A percentile compares a stretch with the other conserved stretches of the same genome.
These are phyloP conservation scores for Mallotus nudiflorus DNA, from an alignment of 345 rosid species.

Conservation along the genomic window DNA sequence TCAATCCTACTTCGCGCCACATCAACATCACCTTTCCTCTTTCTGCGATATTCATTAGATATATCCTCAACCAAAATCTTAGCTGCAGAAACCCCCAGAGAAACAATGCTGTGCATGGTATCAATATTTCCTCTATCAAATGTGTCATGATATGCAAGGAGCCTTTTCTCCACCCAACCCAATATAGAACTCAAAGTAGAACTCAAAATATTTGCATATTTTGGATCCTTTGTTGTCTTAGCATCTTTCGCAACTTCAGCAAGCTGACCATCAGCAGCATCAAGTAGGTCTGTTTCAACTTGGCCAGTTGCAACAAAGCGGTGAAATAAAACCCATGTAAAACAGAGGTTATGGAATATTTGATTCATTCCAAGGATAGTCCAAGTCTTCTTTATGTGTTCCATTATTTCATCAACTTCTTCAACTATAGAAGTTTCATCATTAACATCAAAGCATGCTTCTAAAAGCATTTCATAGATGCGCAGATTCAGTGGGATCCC, in stretches of 20 bases:
- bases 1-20: slow-evolving; percentile 82
- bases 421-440: slow-evolving; percentile 72
- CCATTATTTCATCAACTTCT: slow-evolving; percentile 95
- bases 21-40: slow-evolving; percentile 81
- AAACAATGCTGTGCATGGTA: slow-evolving; percentile 83
- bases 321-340: slow-evolving; percentile 88
- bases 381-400: slow-evolving; percentile 97
- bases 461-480: slow-evolving; percentile 81
- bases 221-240: slow-evolving; percentile 82
- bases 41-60: slow-evolving; percentile 89
- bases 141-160: slow-evolving; percentile 95
- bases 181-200: slow-evolving; percentile 76
- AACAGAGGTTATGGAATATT: slow-evolving; percentile 80
- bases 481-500: slow-evolving; percentile 85
- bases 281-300: slow-evolving; percentile 73
- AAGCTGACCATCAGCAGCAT: slow-evolving; percentile 75
- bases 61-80: slow-evolving; percentile 91
- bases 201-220: slow-evolving; percentile 78
- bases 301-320: slow-evolving; percentile 83
- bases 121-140: slow-evolving; percentile 65
- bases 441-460: slow-evolving; percentile 77
- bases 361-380: slow-evolving; percentile 83
- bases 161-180: slow-evolving; percentile 98
- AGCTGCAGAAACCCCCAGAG: slow-evolving; percentile 85
- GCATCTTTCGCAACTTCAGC: slow-evolving; percentile 93